Evolutionary conservation across 2,329 filamentous ascomycete genomes (phyloP).

Genomic region (Raffaelea ambrosiae): DNA sequence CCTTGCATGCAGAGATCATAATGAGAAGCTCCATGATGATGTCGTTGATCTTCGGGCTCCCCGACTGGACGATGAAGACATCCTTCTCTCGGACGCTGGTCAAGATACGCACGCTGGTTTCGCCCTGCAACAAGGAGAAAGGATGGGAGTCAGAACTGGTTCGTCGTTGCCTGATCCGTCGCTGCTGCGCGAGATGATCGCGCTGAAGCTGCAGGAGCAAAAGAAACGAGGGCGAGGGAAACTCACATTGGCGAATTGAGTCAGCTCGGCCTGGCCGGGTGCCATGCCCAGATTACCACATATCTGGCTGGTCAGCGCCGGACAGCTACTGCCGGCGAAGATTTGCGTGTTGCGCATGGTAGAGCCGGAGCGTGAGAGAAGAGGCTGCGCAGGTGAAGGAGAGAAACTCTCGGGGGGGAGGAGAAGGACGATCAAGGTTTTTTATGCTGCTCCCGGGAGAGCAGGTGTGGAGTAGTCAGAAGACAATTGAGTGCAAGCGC

Average conservation of each 20-base stretch:
- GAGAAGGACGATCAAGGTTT: background rate
- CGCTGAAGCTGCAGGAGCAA: background rate
- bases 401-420: background rate
- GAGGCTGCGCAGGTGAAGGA: background rate
- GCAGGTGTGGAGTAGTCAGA: background rate
- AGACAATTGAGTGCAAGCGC: background rate
- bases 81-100: slow-evolving; percentile 90
- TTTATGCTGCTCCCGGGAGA: background rate
- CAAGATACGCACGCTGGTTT: slow-evolving; percentile 61
- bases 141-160: slow-evolving; percentile 11
- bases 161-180: too few relatives aligned
- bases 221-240: background rate
- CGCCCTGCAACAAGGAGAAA: slow-evolving; percentile 37
- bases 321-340: slow-evolving; percentile 60
- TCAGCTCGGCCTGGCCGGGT: slow-evolving; percentile 55
- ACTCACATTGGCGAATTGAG: slow-evolving; percentile 58
- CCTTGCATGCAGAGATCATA: slow-evolving; percentile 98
- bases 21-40: slow-evolving; percentile 99
- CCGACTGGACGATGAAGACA: slow-evolving; percentile 97
- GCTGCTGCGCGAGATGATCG: too few relatives aligned
- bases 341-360: slow-evolving; percentile 48
- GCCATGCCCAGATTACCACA: slow-evolving; percentile 60
- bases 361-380: background rate
- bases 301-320: slow-evolving; percentile 55
- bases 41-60: slow-evolving; percentile 93